Conservation (phyloP, 2,329 filamentous ascomycete species). For the Sarocladium brachiariae region DNA sequence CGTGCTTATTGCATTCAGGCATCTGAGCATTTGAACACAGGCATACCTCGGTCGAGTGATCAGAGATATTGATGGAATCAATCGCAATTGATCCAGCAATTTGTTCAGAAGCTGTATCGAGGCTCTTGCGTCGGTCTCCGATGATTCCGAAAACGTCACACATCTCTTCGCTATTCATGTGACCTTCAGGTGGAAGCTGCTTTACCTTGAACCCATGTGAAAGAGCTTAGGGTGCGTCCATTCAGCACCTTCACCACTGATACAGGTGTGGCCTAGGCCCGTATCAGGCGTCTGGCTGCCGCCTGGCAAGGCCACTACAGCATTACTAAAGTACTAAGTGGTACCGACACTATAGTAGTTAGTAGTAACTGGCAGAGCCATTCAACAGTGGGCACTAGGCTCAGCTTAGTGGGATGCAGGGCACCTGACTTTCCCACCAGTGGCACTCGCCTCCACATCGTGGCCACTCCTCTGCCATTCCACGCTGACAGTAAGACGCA, state of each 20-base stretch:
- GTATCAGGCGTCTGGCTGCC: background rate
- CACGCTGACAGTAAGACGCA: background rate
- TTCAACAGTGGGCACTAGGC: background rate
- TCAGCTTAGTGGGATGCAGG: slow-evolving; percentile 6
- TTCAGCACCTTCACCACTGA: background rate
- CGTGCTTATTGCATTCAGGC: slow-evolving; percentile 4
- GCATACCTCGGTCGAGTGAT: background rate
- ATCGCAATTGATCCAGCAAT: background rate
- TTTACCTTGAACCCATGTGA: slow-evolving; percentile 1
- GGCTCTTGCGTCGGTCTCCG: too few species aligned
- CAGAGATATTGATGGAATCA: background rate
- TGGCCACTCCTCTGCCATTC: background rate
- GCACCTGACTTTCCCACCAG: background rate
- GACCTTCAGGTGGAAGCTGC: too few species aligned
- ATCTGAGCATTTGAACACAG: background rate
- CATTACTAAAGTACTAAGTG: too few species aligned
- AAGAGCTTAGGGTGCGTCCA: slow-evolving; percentile 1
- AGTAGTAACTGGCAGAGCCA: too few species aligned
- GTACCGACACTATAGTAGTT: too few species aligned
- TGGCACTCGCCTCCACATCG: background rate
- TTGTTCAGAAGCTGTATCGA: too few species aligned
- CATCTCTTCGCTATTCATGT: too few species aligned
- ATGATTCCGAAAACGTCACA: slow-evolving; percentile 2
- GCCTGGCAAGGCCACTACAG: too few species aligned
- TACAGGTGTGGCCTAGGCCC: background rate